Conservation (phyloP, 2,329 filamentous ascomycete species). For the Cyphellophora europaea region DNA sequence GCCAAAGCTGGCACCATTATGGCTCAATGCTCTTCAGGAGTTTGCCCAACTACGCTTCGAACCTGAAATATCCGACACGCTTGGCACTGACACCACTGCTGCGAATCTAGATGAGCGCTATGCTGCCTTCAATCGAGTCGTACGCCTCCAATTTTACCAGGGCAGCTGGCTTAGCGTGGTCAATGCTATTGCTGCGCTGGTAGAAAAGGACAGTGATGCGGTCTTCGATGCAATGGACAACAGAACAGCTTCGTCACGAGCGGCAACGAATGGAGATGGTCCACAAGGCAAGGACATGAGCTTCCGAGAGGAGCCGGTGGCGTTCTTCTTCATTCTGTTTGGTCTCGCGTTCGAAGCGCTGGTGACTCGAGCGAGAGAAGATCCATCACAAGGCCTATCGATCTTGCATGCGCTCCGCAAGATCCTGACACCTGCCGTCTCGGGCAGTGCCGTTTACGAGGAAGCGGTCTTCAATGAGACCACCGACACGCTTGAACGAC, state of each 20-base stretch:
- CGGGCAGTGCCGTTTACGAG: constrained; percentile 91
- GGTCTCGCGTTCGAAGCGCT: constrained; percentile 94
- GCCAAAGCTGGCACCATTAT: constrained; percentile 78
- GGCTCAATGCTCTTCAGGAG: constrained; percentile 86
- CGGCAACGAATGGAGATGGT: constrained; percentile 13
- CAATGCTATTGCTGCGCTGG: constrained; percentile 91
- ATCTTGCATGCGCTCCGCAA: constrained; percentile 89
- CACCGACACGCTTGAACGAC: constrained; percentile 86
- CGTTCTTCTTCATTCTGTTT: constrained; percentile 98
- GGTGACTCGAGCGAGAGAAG: constrained; percentile 63
- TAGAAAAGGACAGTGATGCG: constrained; percentile 95
- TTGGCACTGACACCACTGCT: constrained; percentile 70
- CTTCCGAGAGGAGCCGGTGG: constrained; percentile 93
- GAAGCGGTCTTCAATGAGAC: constrained; percentile 94
- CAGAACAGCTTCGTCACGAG: constrained; percentile 42
- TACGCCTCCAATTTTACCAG: constrained; percentile 89
- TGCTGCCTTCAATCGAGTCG: constrained; percentile 87
- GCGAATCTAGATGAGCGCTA: constrained; percentile 90
- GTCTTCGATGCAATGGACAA: constrained; percentile 95
- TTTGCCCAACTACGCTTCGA: constrained; percentile 91
- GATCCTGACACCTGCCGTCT: constrained; percentile 87
- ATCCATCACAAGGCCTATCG: constrained; percentile 70
- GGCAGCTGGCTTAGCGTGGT: constrained; percentile 94
- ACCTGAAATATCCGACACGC: constrained; percentile 87
- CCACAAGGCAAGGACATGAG: constrained; percentile 65